Conservation (phyloP, 768 basidiomycete species). For the Mrakia hoshinonis region DNA sequence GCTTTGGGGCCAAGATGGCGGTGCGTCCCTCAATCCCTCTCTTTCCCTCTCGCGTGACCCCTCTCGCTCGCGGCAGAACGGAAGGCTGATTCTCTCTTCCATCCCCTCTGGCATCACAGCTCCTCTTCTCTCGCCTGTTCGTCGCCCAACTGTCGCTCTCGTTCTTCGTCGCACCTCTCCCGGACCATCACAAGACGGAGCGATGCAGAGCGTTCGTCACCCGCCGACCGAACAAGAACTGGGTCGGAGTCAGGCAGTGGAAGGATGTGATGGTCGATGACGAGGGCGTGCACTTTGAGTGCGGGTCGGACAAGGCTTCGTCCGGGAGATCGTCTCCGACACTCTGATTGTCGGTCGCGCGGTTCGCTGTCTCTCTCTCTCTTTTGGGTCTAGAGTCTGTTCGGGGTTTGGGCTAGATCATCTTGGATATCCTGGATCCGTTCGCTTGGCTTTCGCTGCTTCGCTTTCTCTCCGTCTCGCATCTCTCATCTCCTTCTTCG, state of each 20-base stretch:
- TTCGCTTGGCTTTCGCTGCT: no score
- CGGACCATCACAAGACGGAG: not conserved
- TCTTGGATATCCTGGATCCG: no score
- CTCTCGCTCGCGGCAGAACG: no score
- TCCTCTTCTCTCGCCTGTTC: conserved; percentile 11
- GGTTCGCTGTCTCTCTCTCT: no score
- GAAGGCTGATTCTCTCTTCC: not conserved
- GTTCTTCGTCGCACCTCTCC: conserved; percentile 12
- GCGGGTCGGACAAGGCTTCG: no score
- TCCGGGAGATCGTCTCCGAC: no score
- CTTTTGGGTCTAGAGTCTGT: no score
- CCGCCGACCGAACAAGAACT: conserved; percentile 10
- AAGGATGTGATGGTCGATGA: not conserved
- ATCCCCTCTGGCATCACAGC: not conserved
- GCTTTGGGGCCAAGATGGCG: conserved; percentile 18
- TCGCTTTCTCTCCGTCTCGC: no score
- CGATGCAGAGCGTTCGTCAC: conserved; percentile 10
- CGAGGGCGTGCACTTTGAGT: conserved; percentile 5
- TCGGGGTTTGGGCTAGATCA: no score
- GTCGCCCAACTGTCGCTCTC: conserved; percentile 9
- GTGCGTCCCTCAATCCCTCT: not conserved
- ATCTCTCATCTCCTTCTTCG: no score
- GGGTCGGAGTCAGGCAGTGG: conserved; percentile 12
- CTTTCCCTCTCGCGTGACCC: not conserved
- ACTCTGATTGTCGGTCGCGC: no score